A percentile compares a stretch with the other conserved stretches of the same genome.
Conservation (phyloP, 1,284 basidiomycete genomes). For the Rhodotorula sp. region DNA sequence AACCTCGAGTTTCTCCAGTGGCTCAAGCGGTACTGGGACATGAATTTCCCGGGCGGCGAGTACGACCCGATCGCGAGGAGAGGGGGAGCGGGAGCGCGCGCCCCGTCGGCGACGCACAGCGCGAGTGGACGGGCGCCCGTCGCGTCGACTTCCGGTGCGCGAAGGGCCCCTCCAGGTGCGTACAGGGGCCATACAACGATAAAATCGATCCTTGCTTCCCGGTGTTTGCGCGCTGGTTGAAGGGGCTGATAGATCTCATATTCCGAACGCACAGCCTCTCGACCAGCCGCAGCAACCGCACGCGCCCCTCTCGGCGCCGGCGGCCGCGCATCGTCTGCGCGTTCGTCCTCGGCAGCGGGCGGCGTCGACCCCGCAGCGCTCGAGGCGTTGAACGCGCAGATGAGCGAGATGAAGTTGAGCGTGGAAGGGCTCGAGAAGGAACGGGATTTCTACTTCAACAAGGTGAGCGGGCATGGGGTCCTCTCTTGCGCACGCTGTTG, state of each 20-base stretch:
- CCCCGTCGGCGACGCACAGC: background rate
- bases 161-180: slow-evolving; percentile 3
- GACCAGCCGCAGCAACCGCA: background rate
- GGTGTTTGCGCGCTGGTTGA: background rate
- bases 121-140: background rate
- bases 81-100: slow-evolving; percentile 57
- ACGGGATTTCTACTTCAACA: slow-evolving; percentile 92
- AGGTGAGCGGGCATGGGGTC: slow-evolving; percentile 58
- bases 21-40: slow-evolving; percentile 95
- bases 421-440: slow-evolving; percentile 63
- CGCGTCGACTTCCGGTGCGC: background rate
- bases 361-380: slow-evolving; percentile 48
- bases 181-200: background rate
- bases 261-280: slow-evolving; percentile 11
- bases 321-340: background rate
- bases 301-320: background rate
- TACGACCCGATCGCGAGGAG: slow-evolving; percentile 85
- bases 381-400: slow-evolving; percentile 67
- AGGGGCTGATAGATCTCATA: too few relatives aligned
- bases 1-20: slow-evolving; percentile 99
- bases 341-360: slow-evolving; percentile 9
- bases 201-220: too few relatives aligned
- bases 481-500: background rate
- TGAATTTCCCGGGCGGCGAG: slow-evolving; percentile 78
- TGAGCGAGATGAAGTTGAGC: slow-evolving; percentile 76